These are phyloP conservation scores for Dactylellina leptospora DNA, from an alignment of 2,329 filamentous ascomycete genomes.

Conservation along the genomic window DNA sequence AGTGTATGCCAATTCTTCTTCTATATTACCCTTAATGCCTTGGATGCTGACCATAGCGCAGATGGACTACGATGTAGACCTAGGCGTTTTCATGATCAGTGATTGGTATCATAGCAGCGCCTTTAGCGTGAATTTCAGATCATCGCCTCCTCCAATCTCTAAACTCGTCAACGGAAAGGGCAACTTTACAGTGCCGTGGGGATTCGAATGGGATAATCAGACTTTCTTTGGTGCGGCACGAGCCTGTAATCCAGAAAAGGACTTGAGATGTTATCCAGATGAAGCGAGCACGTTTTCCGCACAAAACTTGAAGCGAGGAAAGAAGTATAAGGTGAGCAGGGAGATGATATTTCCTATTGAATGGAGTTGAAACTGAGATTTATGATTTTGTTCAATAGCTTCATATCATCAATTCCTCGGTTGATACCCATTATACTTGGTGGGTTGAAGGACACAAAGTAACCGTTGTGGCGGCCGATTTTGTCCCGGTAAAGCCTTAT, in stretches of 20 bases:
- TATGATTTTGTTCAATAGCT: neutral
- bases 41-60: no score
- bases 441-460: conserved; percentile 68
- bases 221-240: neutral
- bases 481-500: conserved; percentile 69
- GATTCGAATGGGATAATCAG: conserved; percentile 24
- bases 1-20: neutral
- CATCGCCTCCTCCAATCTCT: conserved; percentile 53
- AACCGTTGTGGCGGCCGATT: conserved; percentile 68
- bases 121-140: conserved; percentile 55
- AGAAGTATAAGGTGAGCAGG: no score
- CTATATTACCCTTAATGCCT: no score
- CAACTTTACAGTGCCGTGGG: no score
- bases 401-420: no score
- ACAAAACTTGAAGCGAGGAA: conserved; percentile 61
- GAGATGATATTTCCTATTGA: no score
- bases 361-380: neutral
- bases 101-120: no score
- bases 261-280: neutral
- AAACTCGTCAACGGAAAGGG: conserved; percentile 55
- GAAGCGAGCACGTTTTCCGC: conserved; percentile 36
- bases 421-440: conserved; percentile 62
- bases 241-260: conserved; percentile 1
- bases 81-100: conserved; percentile 57
- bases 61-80: conserved; percentile 57